These are phyloP conservation scores for Penicillium arizonense DNA, from an alignment of 495 filamentous ascomycete genomes.

Conservation along the genomic window DNA sequence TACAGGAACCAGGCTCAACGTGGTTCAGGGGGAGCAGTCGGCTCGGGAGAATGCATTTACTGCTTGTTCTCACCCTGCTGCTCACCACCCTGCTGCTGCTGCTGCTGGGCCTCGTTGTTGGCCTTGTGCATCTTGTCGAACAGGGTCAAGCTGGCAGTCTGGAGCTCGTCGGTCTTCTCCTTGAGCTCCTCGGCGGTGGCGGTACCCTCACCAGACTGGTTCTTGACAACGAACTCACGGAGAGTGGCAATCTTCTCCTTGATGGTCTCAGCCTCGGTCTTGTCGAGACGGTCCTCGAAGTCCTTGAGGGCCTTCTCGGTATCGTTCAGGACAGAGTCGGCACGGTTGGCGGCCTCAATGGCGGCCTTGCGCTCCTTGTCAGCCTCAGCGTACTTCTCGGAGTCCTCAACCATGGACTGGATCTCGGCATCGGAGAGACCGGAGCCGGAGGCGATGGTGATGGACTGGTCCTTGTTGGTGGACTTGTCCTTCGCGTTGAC, in stretches of 20 bases:
- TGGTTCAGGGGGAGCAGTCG: background rate
- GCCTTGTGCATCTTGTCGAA: conserved; percentile 99
- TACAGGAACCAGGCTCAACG: conserved; percentile 20
- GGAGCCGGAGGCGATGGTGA: conserved; percentile 97
- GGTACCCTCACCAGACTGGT: conserved; percentile 84
- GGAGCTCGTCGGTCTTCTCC: conserved; percentile 96
- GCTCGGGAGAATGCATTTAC: conserved; percentile 40
- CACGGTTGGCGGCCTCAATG: conserved; percentile 94
- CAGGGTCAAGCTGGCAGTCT: conserved; percentile 89
- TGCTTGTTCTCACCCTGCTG: conserved; percentile 79
- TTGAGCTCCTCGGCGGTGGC: conserved; percentile 89
- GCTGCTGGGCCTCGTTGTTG: conserved; percentile 64
- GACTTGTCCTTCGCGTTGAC: conserved; percentile 99
- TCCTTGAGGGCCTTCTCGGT: conserved; percentile 99
- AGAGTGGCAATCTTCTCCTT: conserved; percentile 89
- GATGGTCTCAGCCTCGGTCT: conserved; percentile 88
- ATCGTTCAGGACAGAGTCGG: conserved; percentile 93
- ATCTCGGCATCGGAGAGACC: conserved; percentile 96
- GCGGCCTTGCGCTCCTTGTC: conserved; percentile 97
- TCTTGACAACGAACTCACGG: conserved; percentile 90
- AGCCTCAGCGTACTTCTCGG: conserved; percentile 90
- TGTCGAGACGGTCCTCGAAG: conserved; percentile 92
- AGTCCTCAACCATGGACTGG: conserved; percentile 93
- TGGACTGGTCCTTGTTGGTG: conserved; percentile 99
- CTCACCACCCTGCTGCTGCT: conserved; percentile 55